phyloP scores from a whole-genome alignment of 2,329 filamentous ascomycete genomes.

The Tolypocladium amazonense region DNA sequence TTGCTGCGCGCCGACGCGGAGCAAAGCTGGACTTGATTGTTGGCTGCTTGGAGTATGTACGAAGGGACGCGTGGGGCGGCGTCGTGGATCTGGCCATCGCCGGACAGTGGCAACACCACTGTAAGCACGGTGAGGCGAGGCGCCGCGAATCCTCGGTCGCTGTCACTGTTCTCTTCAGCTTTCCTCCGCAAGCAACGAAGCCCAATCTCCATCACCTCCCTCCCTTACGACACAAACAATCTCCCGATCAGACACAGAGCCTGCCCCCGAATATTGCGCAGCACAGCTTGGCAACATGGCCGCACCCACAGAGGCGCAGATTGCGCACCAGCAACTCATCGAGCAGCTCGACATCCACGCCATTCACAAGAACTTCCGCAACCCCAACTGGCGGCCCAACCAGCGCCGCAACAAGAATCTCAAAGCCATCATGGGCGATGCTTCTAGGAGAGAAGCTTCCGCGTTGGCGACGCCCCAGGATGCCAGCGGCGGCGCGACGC shows the following conservation, averaged over 20 bases:
- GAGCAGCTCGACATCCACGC: conserved; percentile 86
- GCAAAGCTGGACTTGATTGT: not conserved
- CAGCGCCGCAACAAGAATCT: conserved; percentile 98
- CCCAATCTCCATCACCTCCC: not conserved
- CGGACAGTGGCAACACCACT: conserved; percentile 4
- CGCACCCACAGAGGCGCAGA: conserved; percentile 59
- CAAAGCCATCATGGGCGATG: conserved; percentile 90
- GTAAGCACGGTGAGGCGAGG: conserved; percentile 17
- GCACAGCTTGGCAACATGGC: conserved; percentile 42
- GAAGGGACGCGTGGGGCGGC: not conserved
- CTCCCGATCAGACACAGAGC: not conserved
- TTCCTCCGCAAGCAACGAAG: not conserved
- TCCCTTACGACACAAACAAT: not conserved
- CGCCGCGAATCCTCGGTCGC: conserved; percentile 17
- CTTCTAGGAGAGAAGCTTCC: conserved; percentile 80
- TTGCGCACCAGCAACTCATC: conserved; percentile 76
- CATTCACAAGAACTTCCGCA: conserved; percentile 82
- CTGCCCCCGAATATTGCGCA: not conserved
- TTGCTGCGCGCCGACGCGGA: not conserved
- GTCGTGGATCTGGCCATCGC: not conserved
- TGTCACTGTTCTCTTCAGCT: not conserved
- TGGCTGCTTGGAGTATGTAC: not conserved
- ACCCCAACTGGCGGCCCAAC: conserved; percentile 79
- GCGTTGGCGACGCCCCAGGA: conserved; percentile 70
- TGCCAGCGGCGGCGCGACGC: conserved; percentile 64